Base-by-base conservation (phyloP, 306 rosid genomes). In the Vigna mungo region DNA sequence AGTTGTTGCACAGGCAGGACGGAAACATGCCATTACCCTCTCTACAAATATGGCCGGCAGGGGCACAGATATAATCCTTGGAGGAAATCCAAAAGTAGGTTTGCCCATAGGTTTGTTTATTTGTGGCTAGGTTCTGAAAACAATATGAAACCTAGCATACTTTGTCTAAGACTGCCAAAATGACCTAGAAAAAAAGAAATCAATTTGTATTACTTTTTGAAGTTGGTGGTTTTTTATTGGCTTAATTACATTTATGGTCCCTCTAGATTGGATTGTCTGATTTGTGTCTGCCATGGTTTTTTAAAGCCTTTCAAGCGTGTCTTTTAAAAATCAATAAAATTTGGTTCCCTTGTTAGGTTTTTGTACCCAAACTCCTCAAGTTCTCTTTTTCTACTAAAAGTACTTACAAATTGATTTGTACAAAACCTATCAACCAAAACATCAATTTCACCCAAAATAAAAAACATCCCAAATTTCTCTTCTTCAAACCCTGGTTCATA, bases 11-110 rank as follows among this genome's bases (percentile, higher is more conserved):
- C 98, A 95, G 84, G 98, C 98, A 82, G 97, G 98, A 71, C 85
- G 87, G 75, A 95, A 95, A 87, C 78, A 87, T 82, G 97, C 97
- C 84, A 95, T 94, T 80, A 94, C 97, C 80, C 85, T 94, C 83
- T 94, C 98, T 56, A 94, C 98, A 79, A 94, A 94, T 85, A 94
- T 95, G 97, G 98, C 98, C 78, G 98, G 98, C 79, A 90, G 98
- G 86, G 98, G 98, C 86, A 95, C 97, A 58, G 97, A 92, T 85
- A 95, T 95, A 88, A 95, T 95, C 84, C 90, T 94, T 20, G 98
- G 97, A 76, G 98, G 98, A 84, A 94, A 94, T 90, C 98, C 98
- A 63, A 92, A 92, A 85, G 98, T 92, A 88, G 74, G 87, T 87
- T 9, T 67, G 23, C 84, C 68, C 64, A 66, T 64, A 75, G 47